Evolutionary conservation across 768 basidiomycete species (phyloP).

Genomic region (Mycena rosella): DNA sequence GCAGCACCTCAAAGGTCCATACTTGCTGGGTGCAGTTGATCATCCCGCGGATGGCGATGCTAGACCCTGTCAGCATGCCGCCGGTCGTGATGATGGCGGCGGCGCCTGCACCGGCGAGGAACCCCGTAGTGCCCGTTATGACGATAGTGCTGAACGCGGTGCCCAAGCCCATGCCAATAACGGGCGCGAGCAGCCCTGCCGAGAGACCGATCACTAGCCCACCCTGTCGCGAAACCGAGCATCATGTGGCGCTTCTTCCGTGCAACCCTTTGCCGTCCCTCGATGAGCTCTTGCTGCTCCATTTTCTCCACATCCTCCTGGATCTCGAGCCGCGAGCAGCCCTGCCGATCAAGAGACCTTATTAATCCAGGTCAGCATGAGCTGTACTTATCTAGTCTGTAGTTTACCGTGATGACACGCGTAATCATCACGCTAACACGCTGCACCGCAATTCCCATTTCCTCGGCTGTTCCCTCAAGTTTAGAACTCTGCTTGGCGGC

Average conservation of each 20-base stretch:
- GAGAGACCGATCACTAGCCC: conserved; percentile 97
- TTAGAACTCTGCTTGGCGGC: too few species aligned
- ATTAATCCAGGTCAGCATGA: too few species aligned
- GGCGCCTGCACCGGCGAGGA: conserved; percentile 93
- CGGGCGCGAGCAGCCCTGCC: conserved; percentile 93
- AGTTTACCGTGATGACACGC: too few species aligned
- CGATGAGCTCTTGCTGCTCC: conserved; percentile 75
- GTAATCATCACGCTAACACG: too few species aligned
- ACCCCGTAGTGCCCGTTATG: conserved; percentile 89
- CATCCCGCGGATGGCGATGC: conserved; percentile 95
- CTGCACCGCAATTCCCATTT: too few species aligned
- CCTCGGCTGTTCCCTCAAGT: too few species aligned
- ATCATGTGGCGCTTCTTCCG: conserved; percentile 88
- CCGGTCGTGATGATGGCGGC: conserved; percentile 96
- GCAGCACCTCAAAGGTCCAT: conserved; percentile 92
- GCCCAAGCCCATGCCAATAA: conserved; percentile 95
- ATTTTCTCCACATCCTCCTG: conserved; percentile 92
- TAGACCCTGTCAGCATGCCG: conserved; percentile 92
- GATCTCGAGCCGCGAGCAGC: conserved; percentile 94
- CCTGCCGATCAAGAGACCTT: too few species aligned
- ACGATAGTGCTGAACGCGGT: conserved; percentile 93
- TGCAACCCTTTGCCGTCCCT: conserved; percentile 74
- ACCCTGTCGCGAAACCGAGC: conserved; percentile 95
- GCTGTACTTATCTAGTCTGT: too few species aligned
- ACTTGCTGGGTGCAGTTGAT: conserved; percentile 88